phyloP scores from a whole-genome alignment of 106 monocot genomes.

The Gastrodia elata region DNA sequence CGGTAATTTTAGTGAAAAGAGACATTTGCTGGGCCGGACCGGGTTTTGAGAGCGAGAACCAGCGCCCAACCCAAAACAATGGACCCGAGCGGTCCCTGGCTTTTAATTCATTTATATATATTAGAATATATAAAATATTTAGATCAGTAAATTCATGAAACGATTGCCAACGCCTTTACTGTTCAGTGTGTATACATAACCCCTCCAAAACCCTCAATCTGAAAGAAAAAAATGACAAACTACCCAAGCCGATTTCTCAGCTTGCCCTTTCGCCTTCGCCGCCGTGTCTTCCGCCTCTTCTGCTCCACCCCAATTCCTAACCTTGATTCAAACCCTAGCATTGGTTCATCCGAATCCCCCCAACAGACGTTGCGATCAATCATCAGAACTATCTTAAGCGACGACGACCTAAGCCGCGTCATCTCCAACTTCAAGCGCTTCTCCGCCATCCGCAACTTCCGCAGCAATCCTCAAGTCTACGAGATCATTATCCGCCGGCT shows the following conservation, averaged over 20 bases:
- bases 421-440: conserved; percentile 19
- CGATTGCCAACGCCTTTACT: too few relatives aligned
- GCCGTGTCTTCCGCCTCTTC: conserved; percentile 10
- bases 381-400: conserved; percentile 11
- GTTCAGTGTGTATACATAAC: too few relatives aligned
- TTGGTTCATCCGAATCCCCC: not conserved
- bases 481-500: conserved; percentile 34
- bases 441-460: conserved; percentile 15
- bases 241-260: conserved; percentile 12
- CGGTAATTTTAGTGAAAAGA: too few relatives aligned
- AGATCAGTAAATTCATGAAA: too few relatives aligned
- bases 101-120: too few relatives aligned
- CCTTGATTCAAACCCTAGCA: conserved; percentile 1
- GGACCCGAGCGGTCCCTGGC: too few relatives aligned
- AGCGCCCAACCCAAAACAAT: too few relatives aligned
- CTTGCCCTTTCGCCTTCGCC: conserved; percentile 14
- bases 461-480: conserved; percentile 19
- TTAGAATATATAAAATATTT: too few relatives aligned
- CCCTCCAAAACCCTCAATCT: not conserved
- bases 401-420: conserved; percentile 16
- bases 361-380: not conserved
- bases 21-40: too few relatives aligned
- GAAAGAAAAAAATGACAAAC: not conserved
- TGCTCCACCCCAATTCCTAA: conserved; percentile 1
- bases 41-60: too few relatives aligned